Percentiles rank a stretch among this genome's conserved stretches.
Conservation (phyloP, 2,329 filamentous ascomycete genomes). For the Aureobasidium mangrovei region DNA sequence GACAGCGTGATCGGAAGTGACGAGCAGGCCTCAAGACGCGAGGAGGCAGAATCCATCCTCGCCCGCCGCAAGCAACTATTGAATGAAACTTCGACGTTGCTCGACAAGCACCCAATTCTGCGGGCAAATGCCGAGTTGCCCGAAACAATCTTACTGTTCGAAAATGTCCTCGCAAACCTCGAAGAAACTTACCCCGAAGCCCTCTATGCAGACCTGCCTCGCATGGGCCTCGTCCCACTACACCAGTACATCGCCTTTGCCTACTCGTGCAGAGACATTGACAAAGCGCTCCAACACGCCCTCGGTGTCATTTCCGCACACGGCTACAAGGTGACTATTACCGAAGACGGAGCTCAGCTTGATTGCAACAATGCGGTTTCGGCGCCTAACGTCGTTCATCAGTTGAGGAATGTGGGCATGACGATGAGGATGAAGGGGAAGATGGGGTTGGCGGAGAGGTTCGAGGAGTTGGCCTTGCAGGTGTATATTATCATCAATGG, state of each 20-base stretch:
- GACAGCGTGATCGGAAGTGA: neutral
- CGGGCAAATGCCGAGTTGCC: neutral
- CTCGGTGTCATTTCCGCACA: neutral
- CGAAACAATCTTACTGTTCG: neutral
- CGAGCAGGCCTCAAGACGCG: neutral
- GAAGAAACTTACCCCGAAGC: constrained; percentile 1
- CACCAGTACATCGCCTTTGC: neutral
- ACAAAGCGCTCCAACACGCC: neutral
- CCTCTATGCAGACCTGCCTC: neutral
- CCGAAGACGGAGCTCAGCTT: neutral
- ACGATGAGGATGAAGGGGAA: neutral
- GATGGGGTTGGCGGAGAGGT: neutral
- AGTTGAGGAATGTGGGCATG: neutral
- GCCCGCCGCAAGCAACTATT: neutral
- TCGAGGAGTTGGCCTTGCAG: neutral
- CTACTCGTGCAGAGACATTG: neutral
- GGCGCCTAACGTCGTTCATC: constrained; percentile 5
- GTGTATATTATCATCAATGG: constrained; percentile 9
- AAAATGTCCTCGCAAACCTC: neutral
- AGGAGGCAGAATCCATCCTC: neutral
- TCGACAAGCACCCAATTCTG: neutral
- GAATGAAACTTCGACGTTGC: neutral
- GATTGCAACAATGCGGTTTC: neutral
- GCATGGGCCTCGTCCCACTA: neutral
- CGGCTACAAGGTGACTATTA: neutral